Evolutionary conservation across 768 basidiomycete genomes (phyloP), one percentile per base, ranked within the genome.

Genomic region (Amanita pallidorosea): DNA sequence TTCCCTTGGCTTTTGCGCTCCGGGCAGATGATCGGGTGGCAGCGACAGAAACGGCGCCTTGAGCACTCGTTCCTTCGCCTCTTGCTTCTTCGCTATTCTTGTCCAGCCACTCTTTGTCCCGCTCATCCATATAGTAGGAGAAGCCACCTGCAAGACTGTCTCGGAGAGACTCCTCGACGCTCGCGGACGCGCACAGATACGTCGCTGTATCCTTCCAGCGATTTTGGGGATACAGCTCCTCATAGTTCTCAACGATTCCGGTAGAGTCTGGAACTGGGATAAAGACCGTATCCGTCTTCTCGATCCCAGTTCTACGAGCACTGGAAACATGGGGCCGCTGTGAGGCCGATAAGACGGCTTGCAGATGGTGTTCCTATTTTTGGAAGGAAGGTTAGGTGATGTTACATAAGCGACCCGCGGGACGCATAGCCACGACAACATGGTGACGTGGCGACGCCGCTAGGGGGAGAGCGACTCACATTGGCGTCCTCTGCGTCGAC

Each of bases 261-360:
- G 83, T 85, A 1, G 88, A 88, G 62, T 93, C 91, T 0, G 96
- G 94, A 3, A 88, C 95, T 2, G 96, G 96, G 59, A 99, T 99
- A 66, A 77, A 88, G 0, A 83, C 85, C 48, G 76, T 72, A 29
- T 53, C 56, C 8, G 63, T 55, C 52, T 70, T 72, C 3, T 70
- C 70, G 7, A 61, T 45, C 8, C 59, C 57, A 11, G 64, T 61
- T 45, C 67, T 58, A 41, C 68, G 63, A 51, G 62, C 60, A 47
- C 61, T 58, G 22, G 49, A 38, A 46, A 55, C 56, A 51, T 61
- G 65, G 38, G 59, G 59, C 36, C 68, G 62, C 56, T 74, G 71
- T 8, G 67, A 67, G 23, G 73, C 72, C 11, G 74, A 72, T 9
- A 79, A 60, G 41, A 75, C 74, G 22, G 73, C 70, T 55, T 76